Evolutionary conservation across 139 green algal species (phyloP).

Genomic region (Chlamydomonas eustigma): DNA sequence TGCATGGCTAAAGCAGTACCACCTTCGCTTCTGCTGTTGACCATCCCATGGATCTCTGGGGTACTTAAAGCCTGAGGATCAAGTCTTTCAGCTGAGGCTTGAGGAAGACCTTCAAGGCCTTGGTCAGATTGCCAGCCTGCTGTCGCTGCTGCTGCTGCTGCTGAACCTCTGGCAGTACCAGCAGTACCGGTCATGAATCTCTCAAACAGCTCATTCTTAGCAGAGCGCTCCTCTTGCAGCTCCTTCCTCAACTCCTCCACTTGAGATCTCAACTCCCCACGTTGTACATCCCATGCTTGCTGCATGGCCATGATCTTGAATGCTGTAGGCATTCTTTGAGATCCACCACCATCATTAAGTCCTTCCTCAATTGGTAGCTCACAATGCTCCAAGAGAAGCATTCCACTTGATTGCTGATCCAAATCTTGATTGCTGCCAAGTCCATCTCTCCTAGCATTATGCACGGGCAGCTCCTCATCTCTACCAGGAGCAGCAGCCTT

Average conservation of each 20-base stretch:
- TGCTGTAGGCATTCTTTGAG: too few relatives aligned
- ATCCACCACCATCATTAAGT: background rate
- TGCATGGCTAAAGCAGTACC: too few relatives aligned
- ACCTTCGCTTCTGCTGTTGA: background rate
- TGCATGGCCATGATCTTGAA: background rate
- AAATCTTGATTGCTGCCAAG: too few relatives aligned
- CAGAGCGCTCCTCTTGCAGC: background rate
- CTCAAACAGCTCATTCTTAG: slow-evolving; percentile 7
- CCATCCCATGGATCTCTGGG: background rate
- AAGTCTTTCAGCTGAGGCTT: background rate
- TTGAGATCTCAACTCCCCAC: background rate
- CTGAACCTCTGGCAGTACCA: too few relatives aligned
- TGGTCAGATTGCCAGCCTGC: too few relatives aligned
- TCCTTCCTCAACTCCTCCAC: background rate
- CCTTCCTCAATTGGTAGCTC: background rate
- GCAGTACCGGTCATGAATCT: background rate
- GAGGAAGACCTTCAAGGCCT: background rate
- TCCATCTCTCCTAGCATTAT: background rate
- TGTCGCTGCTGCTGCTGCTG: too few relatives aligned
- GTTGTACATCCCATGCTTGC: background rate
- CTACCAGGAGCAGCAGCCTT: background rate
- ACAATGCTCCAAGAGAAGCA: too few relatives aligned
- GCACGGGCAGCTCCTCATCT: too few relatives aligned
- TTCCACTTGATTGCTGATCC: too few relatives aligned
- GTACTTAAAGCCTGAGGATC: background rate